Percentiles rank a stretch among this genome's conserved stretches.
Conservation (phyloP, 257 asterid genomes). For the Ilex asprella region DNA sequence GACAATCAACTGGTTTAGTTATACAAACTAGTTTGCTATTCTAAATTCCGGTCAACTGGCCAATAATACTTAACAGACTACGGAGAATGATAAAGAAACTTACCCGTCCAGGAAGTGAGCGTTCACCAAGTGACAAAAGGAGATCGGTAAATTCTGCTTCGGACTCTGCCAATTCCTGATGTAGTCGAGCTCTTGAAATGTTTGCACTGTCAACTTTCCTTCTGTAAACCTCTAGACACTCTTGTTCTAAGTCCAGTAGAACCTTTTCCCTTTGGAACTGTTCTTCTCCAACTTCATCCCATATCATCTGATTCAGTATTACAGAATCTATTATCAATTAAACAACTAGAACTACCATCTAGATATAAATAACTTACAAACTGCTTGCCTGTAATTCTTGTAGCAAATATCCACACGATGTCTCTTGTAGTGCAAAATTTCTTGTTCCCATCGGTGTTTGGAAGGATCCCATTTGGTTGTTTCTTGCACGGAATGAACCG, state of each 20-base stretch:
- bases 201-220: slow-evolving; percentile 89
- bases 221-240: slow-evolving; percentile 84
- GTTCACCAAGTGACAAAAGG: slow-evolving; percentile 85
- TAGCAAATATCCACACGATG: slow-evolving; percentile 84
- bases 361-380: not conserved
- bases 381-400: slow-evolving; percentile 78
- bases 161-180: slow-evolving; percentile 88
- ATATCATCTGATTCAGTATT: slow-evolving; percentile 61
- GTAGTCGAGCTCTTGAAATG: slow-evolving; percentile 75
- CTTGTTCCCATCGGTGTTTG: slow-evolving; percentile 42
- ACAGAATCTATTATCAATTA: not conserved
- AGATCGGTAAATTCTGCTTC: slow-evolving; percentile 92
- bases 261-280: slow-evolving; percentile 68
- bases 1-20: no score
- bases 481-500: slow-evolving; percentile 7
- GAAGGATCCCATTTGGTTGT: slow-evolving; percentile 54
- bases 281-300: slow-evolving; percentile 97
- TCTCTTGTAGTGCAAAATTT: slow-evolving; percentile 64
- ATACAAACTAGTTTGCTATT: no score
- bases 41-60: no score
- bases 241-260: slow-evolving; percentile 75
- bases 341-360: not conserved
- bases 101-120: slow-evolving; percentile 92
- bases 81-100: slow-evolving; percentile 3
- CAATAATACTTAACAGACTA: not conserved